Evolutionary conservation across 805 yeast species (phyloP).

Genomic region (Ogataea kodamae): DNA sequence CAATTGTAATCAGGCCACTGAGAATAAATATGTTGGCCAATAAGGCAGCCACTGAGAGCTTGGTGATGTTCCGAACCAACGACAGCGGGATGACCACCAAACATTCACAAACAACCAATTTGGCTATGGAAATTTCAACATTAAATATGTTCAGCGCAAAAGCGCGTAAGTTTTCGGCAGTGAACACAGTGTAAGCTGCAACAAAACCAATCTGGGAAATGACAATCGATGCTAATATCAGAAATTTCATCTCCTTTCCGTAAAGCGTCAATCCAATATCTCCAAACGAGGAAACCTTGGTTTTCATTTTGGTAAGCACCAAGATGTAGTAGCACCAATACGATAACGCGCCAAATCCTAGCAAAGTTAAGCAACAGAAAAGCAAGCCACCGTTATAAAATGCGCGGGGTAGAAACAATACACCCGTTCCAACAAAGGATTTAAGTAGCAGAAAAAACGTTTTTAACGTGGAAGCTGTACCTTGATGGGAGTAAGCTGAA

Average conservation of each 20-base stretch:
- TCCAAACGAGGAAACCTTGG: slow-evolving; percentile 72
- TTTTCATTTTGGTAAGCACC: slow-evolving; percentile 52
- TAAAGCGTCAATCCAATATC: slow-evolving; percentile 65
- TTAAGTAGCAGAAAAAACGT: slow-evolving; percentile 70
- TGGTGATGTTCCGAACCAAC: slow-evolving; percentile 71
- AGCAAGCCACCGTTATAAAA: slow-evolving; percentile 69
- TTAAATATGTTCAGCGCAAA: slow-evolving; percentile 52
- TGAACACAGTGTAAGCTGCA: slow-evolving; percentile 77
- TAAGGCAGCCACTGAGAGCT: slow-evolving; percentile 66
- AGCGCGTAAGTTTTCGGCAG: slow-evolving; percentile 67
- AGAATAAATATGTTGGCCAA: slow-evolving; percentile 69
- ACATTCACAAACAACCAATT: slow-evolving; percentile 53
- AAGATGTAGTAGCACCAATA: slow-evolving; percentile 75
- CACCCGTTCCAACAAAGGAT: slow-evolving; percentile 77
- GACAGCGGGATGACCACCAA: slow-evolving; percentile 63
- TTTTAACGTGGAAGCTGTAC: slow-evolving; percentile 70
- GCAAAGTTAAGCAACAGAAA: slow-evolving; percentile 50
- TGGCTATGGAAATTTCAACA: slow-evolving; percentile 37
- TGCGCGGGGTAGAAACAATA: slow-evolving; percentile 65
- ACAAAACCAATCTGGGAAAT: slow-evolving; percentile 77
- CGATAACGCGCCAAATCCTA: slow-evolving; percentile 65
- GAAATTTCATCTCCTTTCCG: slow-evolving; percentile 61
- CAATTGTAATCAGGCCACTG: slow-evolving; percentile 60
- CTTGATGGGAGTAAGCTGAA: slow-evolving; percentile 29
- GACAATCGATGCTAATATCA: slow-evolving; percentile 62